phyloP scores from a whole-genome alignment of 768 basidiomycete genomes.

The Megacollybia marginata region DNA sequence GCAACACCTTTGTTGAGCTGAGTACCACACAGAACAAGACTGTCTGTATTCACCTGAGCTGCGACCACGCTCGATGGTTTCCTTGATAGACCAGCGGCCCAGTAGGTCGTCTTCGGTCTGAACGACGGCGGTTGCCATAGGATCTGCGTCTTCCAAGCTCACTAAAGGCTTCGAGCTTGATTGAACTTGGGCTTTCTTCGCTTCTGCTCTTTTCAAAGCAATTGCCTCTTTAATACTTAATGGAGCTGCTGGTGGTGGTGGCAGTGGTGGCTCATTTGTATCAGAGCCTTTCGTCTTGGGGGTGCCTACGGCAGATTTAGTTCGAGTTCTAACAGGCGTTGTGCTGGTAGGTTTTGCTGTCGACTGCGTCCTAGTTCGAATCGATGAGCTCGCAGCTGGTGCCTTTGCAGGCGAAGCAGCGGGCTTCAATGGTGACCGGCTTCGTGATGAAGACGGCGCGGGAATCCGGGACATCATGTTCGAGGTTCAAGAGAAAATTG shows the following conservation, averaged over 20 bases:
- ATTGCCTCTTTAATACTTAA: constrained; percentile 71
- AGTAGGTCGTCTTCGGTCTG: constrained; percentile 42
- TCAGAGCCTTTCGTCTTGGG: too few relatives aligned
- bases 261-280: constrained; percentile 6
- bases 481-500: too few relatives aligned
- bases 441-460: not conserved
- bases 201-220: constrained; percentile 71
- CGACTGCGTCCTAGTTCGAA: constrained; percentile 29
- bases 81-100: constrained; percentile 60
- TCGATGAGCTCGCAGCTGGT: not conserved
- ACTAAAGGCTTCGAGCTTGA: not conserved
- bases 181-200: constrained; percentile 46
- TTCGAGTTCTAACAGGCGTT: constrained; percentile 16
- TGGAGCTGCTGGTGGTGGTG: constrained; percentile 15
- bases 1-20: constrained; percentile 39
- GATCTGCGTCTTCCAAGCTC: constrained; percentile 33
- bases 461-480: too few relatives aligned
- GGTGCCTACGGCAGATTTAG: too few relatives aligned
- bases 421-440: constrained; percentile 20
- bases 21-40: constrained; percentile 21
- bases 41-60: constrained; percentile 55
- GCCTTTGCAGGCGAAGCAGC: constrained; percentile 4
- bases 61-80: constrained; percentile 71
- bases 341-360: constrained; percentile 14
- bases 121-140: constrained; percentile 15